phyloP scores from a whole-genome alignment of 768 basidiomycete genomes.

The Russula abietina region DNA sequence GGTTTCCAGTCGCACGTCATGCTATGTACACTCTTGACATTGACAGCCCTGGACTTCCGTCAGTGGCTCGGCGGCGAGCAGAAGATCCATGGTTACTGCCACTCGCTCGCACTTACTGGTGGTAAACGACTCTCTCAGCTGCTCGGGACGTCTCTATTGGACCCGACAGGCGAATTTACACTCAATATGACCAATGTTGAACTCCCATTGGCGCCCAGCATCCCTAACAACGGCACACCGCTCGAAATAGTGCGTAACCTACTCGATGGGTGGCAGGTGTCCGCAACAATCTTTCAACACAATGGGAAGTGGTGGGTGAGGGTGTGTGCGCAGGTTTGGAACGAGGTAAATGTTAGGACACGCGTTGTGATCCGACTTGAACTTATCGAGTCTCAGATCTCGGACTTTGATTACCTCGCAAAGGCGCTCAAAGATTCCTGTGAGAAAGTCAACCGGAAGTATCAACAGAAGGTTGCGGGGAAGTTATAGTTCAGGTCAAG shows the following conservation, averaged over 20 bases:
- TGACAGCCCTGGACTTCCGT: slow-evolving; percentile 64
- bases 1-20: slow-evolving; percentile 9
- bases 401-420: slow-evolving; percentile 30
- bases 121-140: slow-evolving; percentile 53
- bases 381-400: slow-evolving; percentile 21
- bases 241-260: slow-evolving; percentile 23
- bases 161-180: slow-evolving; percentile 50
- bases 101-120: slow-evolving; percentile 59
- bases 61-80: slow-evolving; percentile 69
- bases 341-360: slow-evolving; percentile 30
- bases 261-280: slow-evolving; percentile 31
- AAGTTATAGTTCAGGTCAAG: background rate
- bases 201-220: slow-evolving; percentile 34
- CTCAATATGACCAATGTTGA: slow-evolving; percentile 61
- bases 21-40: background rate
- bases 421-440: slow-evolving; percentile 26
- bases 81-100: slow-evolving; percentile 65
- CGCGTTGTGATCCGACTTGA: background rate
- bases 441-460: slow-evolving; percentile 22
- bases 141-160: slow-evolving; percentile 58
- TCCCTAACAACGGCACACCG: slow-evolving; percentile 25
- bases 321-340: slow-evolving; percentile 35
- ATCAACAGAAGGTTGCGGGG: background rate
- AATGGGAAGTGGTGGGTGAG: slow-evolving; percentile 34
- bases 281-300: slow-evolving; percentile 30